Evolutionary conservation across 2,329 filamentous ascomycete genomes (phyloP).

Genomic region (Calonectria multiphialidica): DNA sequence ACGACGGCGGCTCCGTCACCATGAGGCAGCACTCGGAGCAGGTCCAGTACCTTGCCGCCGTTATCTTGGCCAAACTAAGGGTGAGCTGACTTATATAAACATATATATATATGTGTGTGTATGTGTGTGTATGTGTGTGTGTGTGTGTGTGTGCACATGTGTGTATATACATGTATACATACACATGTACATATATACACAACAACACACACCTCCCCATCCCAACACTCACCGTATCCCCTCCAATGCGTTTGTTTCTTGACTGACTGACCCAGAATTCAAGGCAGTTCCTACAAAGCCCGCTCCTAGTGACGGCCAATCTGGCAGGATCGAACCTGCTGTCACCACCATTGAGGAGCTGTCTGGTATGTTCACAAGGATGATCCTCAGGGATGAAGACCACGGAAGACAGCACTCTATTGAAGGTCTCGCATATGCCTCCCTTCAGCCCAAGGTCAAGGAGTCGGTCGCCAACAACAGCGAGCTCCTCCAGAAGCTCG

Average conservation of each 20-base stretch:
- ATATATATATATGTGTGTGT: no score
- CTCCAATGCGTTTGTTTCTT: conserved; percentile 41
- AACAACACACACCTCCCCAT: background rate
- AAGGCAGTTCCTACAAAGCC: conserved; percentile 67
- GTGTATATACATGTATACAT: no score
- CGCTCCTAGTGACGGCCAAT: conserved; percentile 52
- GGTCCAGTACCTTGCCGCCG: conserved; percentile 76
- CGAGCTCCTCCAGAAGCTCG: conserved; percentile 76
- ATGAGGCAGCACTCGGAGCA: conserved; percentile 72
- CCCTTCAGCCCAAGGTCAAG: conserved; percentile 86
- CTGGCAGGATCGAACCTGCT: conserved; percentile 61
- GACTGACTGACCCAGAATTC: conserved; percentile 62
- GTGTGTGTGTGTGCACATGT: no score
- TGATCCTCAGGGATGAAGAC: conserved; percentile 72
- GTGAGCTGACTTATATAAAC: conserved; percentile 51
- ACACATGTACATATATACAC: no score
- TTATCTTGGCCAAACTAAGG: conserved; percentile 80
- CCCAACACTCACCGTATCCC: background rate
- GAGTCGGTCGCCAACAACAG: conserved; percentile 80
- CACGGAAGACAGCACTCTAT: conserved; percentile 77
- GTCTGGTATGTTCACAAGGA: conserved; percentile 72
- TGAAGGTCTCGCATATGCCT: conserved; percentile 93
- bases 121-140: no score
- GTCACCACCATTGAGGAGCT: conserved; percentile 75
- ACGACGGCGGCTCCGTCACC: conserved; percentile 68